Base-by-base conservation (phyloP, 441 rosid genomes). In the Adansonia gregorii region DNA sequence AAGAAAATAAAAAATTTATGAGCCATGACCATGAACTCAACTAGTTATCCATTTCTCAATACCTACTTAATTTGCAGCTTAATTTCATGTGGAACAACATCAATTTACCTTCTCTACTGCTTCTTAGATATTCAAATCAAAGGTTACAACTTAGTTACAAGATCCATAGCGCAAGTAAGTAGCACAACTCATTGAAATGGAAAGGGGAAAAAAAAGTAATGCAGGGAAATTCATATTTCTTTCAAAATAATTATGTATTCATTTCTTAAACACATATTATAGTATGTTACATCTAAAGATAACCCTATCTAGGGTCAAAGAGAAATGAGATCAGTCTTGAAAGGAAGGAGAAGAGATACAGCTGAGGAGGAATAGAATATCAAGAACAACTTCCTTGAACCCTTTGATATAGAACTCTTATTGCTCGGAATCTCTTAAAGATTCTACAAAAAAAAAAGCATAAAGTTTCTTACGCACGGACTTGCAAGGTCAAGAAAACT, bases 401-500 rank as follows among this genome's bases (percentile, higher is more conserved):
- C 48, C 45, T 3, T 54, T 24, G 27, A 24, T 8, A n/a, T 0
- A 22, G 2, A 7, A 17, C 0, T n/a, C 24, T 12, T 58, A 3
- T 24, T 22, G 0, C 3, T 8, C 1, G 10, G 2, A n/a, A n/a
- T 5, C 0, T 67, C 35, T 72, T 6, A 35, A 15, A 19, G 8
- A 0, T 4, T 2, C 0, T 8, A 0, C 11, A 24, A 8, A 4
- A 10, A 0, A 0, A 12, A 0, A 0, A 3, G 46, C 67, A 35
- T 68, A 0, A 24, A 27, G 0, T 2, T 0, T 17, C 0, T 4
- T 0, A 0, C 63, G 27, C 3, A 9, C 14, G 88, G 93, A 77
- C 93, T 90, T 90, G 93, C 93, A 89, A 88, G 91, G 90, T 89
- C 93, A 88, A 89, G 93, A 88, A 89, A 89, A 88, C 76, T 72